A percentile compares a stretch with the other conserved stretches of the same genome.
phyloP scores from a whole-genome alignment of 805 yeast genomes.

The Clavispora vitiphila region DNA sequence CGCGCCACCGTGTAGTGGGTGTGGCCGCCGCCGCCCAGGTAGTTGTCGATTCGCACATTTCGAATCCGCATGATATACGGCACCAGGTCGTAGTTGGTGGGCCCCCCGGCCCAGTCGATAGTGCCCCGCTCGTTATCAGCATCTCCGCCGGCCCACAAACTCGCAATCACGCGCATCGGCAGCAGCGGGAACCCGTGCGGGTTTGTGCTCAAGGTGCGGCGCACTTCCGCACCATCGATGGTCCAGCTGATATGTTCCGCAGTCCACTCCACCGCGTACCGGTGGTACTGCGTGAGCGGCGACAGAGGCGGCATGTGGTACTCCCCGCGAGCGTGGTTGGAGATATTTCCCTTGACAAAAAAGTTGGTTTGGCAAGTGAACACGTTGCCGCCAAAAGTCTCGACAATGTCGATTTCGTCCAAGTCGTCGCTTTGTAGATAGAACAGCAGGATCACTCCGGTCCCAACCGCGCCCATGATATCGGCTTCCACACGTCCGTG shows the following conservation, averaged over 20 bases:
- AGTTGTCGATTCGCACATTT: slow-evolving; percentile 21
- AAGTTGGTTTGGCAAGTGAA: slow-evolving; percentile 31
- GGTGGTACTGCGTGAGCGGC: slow-evolving; percentile 22
- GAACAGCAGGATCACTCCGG: slow-evolving; percentile 34
- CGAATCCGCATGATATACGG: slow-evolving; percentile 31
- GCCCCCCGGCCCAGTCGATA: slow-evolving; percentile 38
- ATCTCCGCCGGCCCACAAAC: slow-evolving; percentile 43
- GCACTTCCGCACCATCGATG: slow-evolving; percentile 23
- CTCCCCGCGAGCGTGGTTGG: slow-evolving; percentile 31
- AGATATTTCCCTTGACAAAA: slow-evolving; percentile 36
- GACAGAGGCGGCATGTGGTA: slow-evolving; percentile 23
- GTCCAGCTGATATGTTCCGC: slow-evolving; percentile 26
- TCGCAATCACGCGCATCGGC: slow-evolving; percentile 33
- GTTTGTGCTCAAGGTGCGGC: slow-evolving; percentile 16
- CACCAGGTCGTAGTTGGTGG: slow-evolving; percentile 23
- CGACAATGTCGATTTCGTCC: slow-evolving; percentile 40
- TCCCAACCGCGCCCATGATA: slow-evolving; percentile 27
- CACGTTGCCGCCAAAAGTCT: slow-evolving; percentile 33
- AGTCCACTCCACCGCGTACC: slow-evolving; percentile 36
- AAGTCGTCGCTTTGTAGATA: slow-evolving; percentile 40
- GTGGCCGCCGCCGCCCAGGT: slow-evolving; percentile 21
- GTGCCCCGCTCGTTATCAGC: slow-evolving; percentile 29
- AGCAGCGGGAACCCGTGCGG: slow-evolving; percentile 29
- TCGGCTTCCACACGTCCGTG: slow-evolving; percentile 37
- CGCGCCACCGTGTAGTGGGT: slow-evolving; percentile 17